Evolutionary conservation across 805 yeast genomes (phyloP), one percentile per base, ranked within the genome.

Genomic region (Saturnispora quitensis): DNA sequence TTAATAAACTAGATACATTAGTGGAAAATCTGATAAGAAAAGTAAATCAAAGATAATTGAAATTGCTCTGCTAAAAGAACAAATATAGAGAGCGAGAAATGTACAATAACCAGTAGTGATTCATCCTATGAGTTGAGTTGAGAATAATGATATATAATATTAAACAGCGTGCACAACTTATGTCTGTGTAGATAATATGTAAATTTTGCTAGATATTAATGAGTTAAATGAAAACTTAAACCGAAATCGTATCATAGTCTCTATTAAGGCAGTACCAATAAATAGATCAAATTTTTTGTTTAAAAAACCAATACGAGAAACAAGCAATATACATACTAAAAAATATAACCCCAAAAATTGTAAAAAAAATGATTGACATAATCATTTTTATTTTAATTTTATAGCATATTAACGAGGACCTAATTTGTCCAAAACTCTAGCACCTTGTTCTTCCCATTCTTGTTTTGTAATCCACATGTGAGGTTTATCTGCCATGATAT

Each of bases 391-490:
- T 31, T 31, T 31, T 31, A 1, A 31, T 31, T 31, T 31, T 31
- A 31, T 31, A 31, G 15, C 6, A 15, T 24, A n/a, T 61, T 73
- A 89, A 70, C 98, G 81, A 53, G 97, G 97, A 7, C 98, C 99
- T 62, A 93, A 81, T 70, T 93, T 93, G 56, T 74, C 76, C 68
- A 93, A 78, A 12, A 88, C 80, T 36, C 90, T 77, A 43, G 96
- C 80, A 33, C 99, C 99, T 64, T 86, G 89, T 73, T 93, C 99
- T 67, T 89, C 93, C 98, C 98, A 93, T 71, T 93, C 99, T 66
- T 86, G 89, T 67, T 86, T 90, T 50, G 88, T 75, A 59, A 93
- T 80, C 99, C 99, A 93, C 96, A 93, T 87, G 64, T 90, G 97
- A 59, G 90, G 97, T 69, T 91, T 93, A 68, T 90, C 97, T 45